A percentile compares a stretch with the other conserved stretches of the same genome.
phyloP scores from a whole-genome alignment of 2,329 filamentous ascomycete genomes.

The Phialocephala subalpina region DNA sequence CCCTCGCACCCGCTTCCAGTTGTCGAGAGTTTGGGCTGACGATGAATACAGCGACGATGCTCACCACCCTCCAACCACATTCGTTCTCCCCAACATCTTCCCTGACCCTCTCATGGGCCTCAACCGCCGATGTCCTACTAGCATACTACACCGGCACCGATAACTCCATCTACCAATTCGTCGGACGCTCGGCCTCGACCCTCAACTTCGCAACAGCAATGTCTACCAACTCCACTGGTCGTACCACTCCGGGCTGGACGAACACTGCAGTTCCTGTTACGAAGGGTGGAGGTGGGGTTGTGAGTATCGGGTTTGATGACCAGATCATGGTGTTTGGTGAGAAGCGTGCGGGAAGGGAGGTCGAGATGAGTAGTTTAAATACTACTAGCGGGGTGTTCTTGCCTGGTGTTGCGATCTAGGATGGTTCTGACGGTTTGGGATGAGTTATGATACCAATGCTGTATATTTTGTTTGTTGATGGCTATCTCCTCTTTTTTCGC shows the following conservation, averaged over 20 bases:
- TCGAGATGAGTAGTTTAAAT: conserved; percentile 8
- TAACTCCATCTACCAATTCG: conserved; percentile 10
- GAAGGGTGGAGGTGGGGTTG: conserved; percentile 10
- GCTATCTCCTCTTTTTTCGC: neutral
- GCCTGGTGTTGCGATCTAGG: neutral
- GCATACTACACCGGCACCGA: conserved; percentile 9
- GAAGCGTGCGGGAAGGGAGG: neutral
- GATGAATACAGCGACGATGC: neutral
- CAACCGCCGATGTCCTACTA: conserved; percentile 1
- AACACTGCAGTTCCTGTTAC: conserved; percentile 7
- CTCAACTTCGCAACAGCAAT: conserved; percentile 8
- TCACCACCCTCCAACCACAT: neutral
- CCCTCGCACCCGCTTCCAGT: neutral
- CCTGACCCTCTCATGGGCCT: conserved; percentile 10
- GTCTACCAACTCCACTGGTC: conserved; percentile 10
- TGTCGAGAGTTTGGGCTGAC: neutral
- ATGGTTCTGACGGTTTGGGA: neutral
- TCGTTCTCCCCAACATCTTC: conserved; percentile 2
- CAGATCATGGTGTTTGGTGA: conserved; percentile 15
- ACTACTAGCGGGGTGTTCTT: conserved; percentile 8
- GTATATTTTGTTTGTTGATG: neutral
- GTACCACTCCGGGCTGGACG: conserved; percentile 6
- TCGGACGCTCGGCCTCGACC: neutral
- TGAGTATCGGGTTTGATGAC: conserved; percentile 12
- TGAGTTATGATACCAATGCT: neutral